Percentiles rank a stretch among this genome's conserved stretches.
Conservation (phyloP, 108 stramenopile genomes). For the Nitzschia sp. region DNA sequence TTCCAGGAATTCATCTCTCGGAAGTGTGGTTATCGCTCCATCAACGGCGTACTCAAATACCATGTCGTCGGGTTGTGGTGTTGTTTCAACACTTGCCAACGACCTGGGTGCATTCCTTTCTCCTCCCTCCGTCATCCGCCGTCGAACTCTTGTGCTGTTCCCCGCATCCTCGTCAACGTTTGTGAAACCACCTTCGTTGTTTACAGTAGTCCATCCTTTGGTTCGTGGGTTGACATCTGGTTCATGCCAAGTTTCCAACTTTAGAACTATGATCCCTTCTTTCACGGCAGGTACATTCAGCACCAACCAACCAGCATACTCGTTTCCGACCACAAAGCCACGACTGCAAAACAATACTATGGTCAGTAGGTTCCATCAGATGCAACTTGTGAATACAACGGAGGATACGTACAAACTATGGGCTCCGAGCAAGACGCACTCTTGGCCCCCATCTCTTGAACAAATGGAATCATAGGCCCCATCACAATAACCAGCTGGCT, state of each 20-base stretch:
- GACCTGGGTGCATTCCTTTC: neutral
- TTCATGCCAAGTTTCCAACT: constrained; percentile 43
- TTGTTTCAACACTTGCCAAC: neutral
- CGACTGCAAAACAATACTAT: constrained; percentile 9
- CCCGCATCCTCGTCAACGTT: neutral
- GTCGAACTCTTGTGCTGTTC: neutral
- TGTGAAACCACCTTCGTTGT: constrained; percentile 22
- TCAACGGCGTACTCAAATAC: constrained; percentile 54
- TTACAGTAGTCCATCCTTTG: constrained; percentile 39
- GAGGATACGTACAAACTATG: constrained; percentile 48
- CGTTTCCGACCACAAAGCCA: constrained; percentile 62
- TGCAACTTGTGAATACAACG: constrained; percentile 4
- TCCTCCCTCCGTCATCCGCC: neutral
- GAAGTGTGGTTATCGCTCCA: constrained; percentile 32
- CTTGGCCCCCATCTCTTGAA: constrained; percentile 54
- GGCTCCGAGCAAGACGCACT: constrained; percentile 66
- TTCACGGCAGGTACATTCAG: constrained; percentile 49
- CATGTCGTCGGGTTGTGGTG: constrained; percentile 30
- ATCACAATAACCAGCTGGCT: neutral
- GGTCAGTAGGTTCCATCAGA: neutral
- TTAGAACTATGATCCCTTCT: constrained; percentile 68
- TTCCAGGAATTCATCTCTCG: constrained; percentile 26
- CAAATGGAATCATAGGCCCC: constrained; percentile 43
- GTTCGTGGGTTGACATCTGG: constrained; percentile 26
- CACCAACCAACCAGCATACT: constrained; percentile 70